These are phyloP conservation scores for Rhazya stricta DNA, from an alignment of 257 asterid species.

Conservation along the genomic window DNA sequence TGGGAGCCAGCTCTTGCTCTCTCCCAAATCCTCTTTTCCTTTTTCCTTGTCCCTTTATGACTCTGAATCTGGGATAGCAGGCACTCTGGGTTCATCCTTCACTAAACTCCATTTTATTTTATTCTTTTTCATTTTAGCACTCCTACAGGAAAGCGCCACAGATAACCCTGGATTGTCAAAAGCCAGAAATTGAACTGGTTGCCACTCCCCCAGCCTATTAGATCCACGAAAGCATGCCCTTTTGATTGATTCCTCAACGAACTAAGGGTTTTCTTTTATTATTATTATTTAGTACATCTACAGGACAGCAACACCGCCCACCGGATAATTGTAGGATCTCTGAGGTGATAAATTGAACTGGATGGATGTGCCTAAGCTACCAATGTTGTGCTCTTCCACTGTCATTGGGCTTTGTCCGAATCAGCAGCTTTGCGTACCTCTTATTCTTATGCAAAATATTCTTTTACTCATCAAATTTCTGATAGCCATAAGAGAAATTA, in stretches of 20 bases:
- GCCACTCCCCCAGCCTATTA: not conserved
- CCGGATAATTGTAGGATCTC: no score
- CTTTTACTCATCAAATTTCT: not conserved
- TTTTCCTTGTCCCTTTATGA: no score
- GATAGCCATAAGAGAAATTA: not conserved
- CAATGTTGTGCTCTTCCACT: not conserved
- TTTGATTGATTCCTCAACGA: no score
- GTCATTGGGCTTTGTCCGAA: not conserved
- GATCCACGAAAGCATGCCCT: no score
- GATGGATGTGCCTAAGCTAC: not conserved
- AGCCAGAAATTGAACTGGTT: not conserved
- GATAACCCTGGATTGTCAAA: not conserved
- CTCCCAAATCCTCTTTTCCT: not conserved
- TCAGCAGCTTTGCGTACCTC: not conserved
- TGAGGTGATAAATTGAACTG: not conserved
- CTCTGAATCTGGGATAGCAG: not conserved
- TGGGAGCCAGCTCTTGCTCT: no score
- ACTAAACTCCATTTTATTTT: no score
- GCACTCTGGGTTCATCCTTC: not conserved
- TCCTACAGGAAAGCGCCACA: not conserved
- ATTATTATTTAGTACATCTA: no score
- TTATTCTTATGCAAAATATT: not conserved
- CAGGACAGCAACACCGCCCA: no score
- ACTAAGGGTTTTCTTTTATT: no score
- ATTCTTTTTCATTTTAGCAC: not conserved